Evolutionary conservation across 495 filamentous ascomycete genomes (phyloP).

Genomic region (Rostrohypoxylon terebratum): DNA sequence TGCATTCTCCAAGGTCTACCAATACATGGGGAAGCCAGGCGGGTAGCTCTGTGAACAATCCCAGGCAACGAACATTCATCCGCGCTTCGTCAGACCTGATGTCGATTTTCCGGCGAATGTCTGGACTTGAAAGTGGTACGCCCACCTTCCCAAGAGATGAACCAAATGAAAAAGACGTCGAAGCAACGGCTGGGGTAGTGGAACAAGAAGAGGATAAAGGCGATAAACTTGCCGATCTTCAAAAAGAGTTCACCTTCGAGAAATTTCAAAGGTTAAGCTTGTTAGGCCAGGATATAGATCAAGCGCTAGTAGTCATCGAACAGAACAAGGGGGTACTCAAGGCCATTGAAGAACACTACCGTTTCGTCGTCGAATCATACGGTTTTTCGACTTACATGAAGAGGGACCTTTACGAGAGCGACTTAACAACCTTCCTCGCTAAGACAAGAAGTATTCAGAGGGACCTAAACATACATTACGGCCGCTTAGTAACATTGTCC

Average conservation of each 20-base stretch:
- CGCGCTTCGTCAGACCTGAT: slow-evolving; percentile 17
- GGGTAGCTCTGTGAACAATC: slow-evolving; percentile 1
- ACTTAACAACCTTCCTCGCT: slow-evolving; percentile 40
- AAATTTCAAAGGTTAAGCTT: slow-evolving; percentile 55
- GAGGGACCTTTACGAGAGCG: slow-evolving; percentile 10
- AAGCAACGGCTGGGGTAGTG: slow-evolving; percentile 12
- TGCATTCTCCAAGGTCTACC: slow-evolving; percentile 28
- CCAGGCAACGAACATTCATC: slow-evolving; percentile 15
- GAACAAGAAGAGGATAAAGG: slow-evolving; percentile 14
- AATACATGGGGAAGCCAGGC: slow-evolving; percentile 26
- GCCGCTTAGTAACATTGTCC: slow-evolving; percentile 46
- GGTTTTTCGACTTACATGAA: slow-evolving; percentile 27
- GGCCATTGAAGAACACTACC: slow-evolving; percentile 50
- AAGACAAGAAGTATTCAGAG: slow-evolving; percentile 38
- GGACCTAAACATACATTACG: slow-evolving; percentile 47
- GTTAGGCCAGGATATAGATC: slow-evolving; percentile 56
- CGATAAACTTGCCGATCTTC: slow-evolving; percentile 31
- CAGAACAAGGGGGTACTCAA: slow-evolving; percentile 53
- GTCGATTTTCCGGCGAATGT: slow-evolving; percentile 5
- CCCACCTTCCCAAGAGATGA: background rate
- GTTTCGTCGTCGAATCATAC: slow-evolving; percentile 31
- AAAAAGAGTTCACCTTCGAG: slow-evolving; percentile 50
- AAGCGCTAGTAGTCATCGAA: slow-evolving; percentile 51
- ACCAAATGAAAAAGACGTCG: slow-evolving; percentile 11
- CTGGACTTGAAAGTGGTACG: background rate